Base-by-base conservation (phyloP, 2,329 filamentous ascomycete genomes). In the Aspergillus costaricaensis region DNA sequence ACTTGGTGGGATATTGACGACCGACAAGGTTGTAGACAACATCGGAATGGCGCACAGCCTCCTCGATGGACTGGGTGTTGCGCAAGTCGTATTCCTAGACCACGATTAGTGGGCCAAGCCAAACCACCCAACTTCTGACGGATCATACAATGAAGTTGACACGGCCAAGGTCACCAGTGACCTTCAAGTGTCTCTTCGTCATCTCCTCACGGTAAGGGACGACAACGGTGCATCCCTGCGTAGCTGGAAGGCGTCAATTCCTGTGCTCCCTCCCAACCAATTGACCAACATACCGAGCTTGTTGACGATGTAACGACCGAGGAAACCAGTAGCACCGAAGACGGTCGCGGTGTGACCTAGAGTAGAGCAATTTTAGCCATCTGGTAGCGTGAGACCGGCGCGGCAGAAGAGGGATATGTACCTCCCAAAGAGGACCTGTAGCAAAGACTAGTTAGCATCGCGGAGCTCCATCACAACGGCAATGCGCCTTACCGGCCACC, bases 251-350 rank as follows among this genome's bases (percentile, higher is more conserved):
- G 65, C 59, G 68, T 78, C 60, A 73, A 65, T 60, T 49, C 65
- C 43, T 48, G 30, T 43, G 66, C 76, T 85, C 19, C 30, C 43
- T 12, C 21, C 32, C n/a, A 27, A 50, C 39, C 54, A 47, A 19
- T 30, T 21, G 21, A 30, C 41, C 19, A 23, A 71, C 80, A 64
- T 82, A 88, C 92, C 92, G 75, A 99, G 85, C 77, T 92, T 87
- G 81, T 97, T 96, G 75, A 99, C 95, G 75, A 99, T 96, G 79
- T 99, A 99, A 75, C 95, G 88, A 75, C 95, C 95, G 58, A 99
- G 82, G 77, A 96, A 94, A 66, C 95, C 95, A 63, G 93, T 97
- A 73, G 95, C 95, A 80, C 95, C 95, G 80, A 99, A 99, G 72
- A 99, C 94, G 61, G 95, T 99, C 63, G 91, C 94, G 65, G 93